Percentiles rank a stretch among this genome's conserved stretches.
Conservation (phyloP, 768 basidiomycete species). For the Hypholoma fasciculare region DNA sequence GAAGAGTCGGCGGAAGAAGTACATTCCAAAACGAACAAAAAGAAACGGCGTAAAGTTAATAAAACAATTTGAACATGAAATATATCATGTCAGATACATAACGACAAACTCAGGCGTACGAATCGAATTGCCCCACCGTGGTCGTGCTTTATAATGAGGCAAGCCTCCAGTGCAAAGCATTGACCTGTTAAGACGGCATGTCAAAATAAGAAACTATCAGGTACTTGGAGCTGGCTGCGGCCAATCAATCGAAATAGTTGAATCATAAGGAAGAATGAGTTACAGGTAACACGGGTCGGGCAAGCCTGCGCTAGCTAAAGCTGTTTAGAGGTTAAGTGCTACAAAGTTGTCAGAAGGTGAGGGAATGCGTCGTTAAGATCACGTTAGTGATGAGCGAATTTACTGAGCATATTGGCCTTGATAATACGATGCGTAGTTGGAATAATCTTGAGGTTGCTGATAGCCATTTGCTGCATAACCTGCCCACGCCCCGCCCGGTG, state of each 20-base stretch:
- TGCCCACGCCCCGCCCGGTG: constrained; percentile 43
- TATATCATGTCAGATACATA: constrained; percentile 3
- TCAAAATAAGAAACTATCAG: constrained; percentile 6
- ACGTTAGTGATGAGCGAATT: constrained; percentile 42
- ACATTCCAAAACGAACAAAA: constrained; percentile 22
- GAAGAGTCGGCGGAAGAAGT: constrained; percentile 24
- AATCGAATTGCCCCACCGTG: background rate
- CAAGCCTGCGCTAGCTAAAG: constrained; percentile 30
- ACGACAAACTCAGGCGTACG: background rate
- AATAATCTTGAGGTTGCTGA: constrained; percentile 68
- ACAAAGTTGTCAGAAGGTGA: constrained; percentile 41
- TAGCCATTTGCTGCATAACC: constrained; percentile 49
- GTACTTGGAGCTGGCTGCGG: constrained; percentile 15
- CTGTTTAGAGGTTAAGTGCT: constrained; percentile 37
- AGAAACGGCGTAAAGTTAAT: constrained; percentile 16
- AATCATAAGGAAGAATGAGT: constrained; percentile 8
- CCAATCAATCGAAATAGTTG: constrained; percentile 17
- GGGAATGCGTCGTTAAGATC: constrained; percentile 22
- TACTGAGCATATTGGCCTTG: constrained; percentile 86
- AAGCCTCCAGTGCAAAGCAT: background rate
- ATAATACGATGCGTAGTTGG: constrained; percentile 85
- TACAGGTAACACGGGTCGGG: constrained; percentile 20
- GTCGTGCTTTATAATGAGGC: background rate
- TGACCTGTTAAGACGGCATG: constrained; percentile 8
- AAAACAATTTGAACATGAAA: constrained; percentile 2